These are phyloP conservation scores for Diaporthe amygdali DNA, from an alignment of 2,329 filamentous ascomycete species.

Conservation along the genomic window DNA sequence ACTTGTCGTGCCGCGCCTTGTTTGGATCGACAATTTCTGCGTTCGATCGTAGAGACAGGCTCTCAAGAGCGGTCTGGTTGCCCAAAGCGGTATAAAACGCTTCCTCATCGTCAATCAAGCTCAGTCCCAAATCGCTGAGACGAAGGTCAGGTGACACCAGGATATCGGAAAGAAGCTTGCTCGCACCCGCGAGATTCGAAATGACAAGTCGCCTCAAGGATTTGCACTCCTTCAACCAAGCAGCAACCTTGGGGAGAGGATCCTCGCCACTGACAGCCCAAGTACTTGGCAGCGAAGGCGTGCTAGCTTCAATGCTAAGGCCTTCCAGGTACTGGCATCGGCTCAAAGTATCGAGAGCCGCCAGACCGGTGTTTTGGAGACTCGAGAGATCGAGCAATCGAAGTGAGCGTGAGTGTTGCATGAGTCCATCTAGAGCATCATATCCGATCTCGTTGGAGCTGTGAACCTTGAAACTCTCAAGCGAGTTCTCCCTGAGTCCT, in stretches of 20 bases:
- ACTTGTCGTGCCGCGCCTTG: constrained; percentile 38
- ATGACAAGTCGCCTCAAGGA: constrained; percentile 56
- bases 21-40: constrained; percentile 28
- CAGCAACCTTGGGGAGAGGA: constrained; percentile 34
- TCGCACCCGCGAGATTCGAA: constrained; percentile 54
- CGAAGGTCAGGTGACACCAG: constrained; percentile 45
- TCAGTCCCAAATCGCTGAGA: constrained; percentile 53
- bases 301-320: constrained; percentile 38
- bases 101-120: constrained; percentile 50
- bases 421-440: constrained; percentile 62
- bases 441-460: constrained; percentile 59
- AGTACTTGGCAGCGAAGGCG: constrained; percentile 21
- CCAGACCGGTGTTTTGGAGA: constrained; percentile 35
- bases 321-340: constrained; percentile 40
- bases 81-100: constrained; percentile 58
- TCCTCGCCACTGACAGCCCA: constrained; percentile 30
- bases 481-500: constrained; percentile 58
- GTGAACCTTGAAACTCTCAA: constrained; percentile 64
- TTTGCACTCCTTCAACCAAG: constrained; percentile 45
- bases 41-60: constrained; percentile 29
- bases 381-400: constrained; percentile 37
- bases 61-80: constrained; percentile 51
- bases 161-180: constrained; percentile 57
- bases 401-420: constrained; percentile 41
- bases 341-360: constrained; percentile 36